phyloP scores from a whole-genome alignment of 768 basidiomycete species.

The Naganishia onofrii region DNA sequence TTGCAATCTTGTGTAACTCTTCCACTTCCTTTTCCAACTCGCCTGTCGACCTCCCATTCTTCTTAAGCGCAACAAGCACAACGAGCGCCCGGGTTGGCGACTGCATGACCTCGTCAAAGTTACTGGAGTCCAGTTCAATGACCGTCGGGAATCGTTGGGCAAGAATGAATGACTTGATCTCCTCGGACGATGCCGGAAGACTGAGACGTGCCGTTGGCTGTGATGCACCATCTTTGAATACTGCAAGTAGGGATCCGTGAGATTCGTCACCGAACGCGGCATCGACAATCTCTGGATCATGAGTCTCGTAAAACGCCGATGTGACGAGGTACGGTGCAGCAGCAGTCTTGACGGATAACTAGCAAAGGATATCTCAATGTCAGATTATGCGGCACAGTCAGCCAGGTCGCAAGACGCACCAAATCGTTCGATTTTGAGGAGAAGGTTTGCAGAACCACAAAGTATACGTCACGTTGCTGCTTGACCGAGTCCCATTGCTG shows the following conservation, averaged over 20 bases:
- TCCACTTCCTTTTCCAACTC: slow-evolving; percentile 55
- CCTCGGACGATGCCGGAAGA: slow-evolving; percentile 48
- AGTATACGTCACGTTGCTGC: slow-evolving; percentile 59
- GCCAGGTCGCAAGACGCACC: slow-evolving; percentile 51
- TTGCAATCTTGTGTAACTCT: slow-evolving; percentile 59
- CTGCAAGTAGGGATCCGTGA: slow-evolving; percentile 57
- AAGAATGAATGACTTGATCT: slow-evolving; percentile 62
- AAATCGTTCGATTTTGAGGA: slow-evolving; percentile 47
- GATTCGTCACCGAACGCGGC: slow-evolving; percentile 44
- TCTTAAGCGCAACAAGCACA: slow-evolving; percentile 60
- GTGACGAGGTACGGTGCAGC: slow-evolving; percentile 59
- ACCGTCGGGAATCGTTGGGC: slow-evolving; percentile 70
- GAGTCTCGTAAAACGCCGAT: slow-evolving; percentile 57
- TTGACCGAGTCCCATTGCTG: slow-evolving; percentile 44
- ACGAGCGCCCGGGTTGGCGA: slow-evolving; percentile 72
- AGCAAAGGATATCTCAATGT: slow-evolving; percentile 29
- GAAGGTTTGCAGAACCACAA: slow-evolving; percentile 60
- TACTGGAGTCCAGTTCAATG: slow-evolving; percentile 70
- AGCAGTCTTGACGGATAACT: slow-evolving; percentile 63
- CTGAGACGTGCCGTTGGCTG: slow-evolving; percentile 54
- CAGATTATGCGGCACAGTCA: slow-evolving; percentile 41
- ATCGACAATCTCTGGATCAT: slow-evolving; percentile 51
- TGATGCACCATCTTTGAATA: slow-evolving; percentile 65
- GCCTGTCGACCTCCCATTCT: slow-evolving; percentile 31
- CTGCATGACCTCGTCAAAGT: slow-evolving; percentile 83